These are phyloP conservation scores for Ustulina deusta DNA, from an alignment of 2,329 filamentous ascomycete genomes.

Conservation along the genomic window DNA sequence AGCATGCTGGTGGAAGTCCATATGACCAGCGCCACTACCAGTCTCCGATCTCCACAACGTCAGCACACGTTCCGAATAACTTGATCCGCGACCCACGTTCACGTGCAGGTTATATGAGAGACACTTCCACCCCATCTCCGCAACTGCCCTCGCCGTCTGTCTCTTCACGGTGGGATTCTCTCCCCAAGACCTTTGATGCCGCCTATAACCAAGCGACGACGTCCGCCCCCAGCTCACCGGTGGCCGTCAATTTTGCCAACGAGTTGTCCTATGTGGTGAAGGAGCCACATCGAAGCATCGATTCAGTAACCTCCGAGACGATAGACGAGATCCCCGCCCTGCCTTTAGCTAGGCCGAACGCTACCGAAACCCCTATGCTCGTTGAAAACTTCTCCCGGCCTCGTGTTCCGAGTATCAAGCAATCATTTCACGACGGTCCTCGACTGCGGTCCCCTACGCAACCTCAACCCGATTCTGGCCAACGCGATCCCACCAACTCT, in stretches of 20 bases:
- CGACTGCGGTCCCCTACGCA: slow-evolving; percentile 50
- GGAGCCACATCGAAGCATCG: slow-evolving; percentile 40
- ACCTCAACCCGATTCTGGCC: slow-evolving; percentile 43
- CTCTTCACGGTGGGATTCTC: slow-evolving; percentile 62
- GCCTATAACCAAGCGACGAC: slow-evolving; percentile 45
- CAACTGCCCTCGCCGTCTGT: slow-evolving; percentile 42
- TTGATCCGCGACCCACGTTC: slow-evolving; percentile 33
- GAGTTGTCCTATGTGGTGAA: slow-evolving; percentile 40
- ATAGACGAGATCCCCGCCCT: slow-evolving; percentile 46
- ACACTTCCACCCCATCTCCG: slow-evolving; percentile 35
- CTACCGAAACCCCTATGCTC: slow-evolving; percentile 52
- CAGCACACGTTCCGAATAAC: slow-evolving; percentile 36
- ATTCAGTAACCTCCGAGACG: slow-evolving; percentile 42
- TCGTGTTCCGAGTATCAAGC: slow-evolving; percentile 65
- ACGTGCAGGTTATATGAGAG: slow-evolving; percentile 22
- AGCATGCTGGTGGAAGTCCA: slow-evolving; percentile 25
- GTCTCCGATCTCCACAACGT: slow-evolving; percentile 33
- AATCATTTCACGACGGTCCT: slow-evolving; percentile 53
- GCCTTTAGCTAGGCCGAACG: slow-evolving; percentile 46
- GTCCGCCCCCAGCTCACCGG: slow-evolving; percentile 44
- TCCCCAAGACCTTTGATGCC: slow-evolving; percentile 46
- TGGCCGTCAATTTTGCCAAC: slow-evolving; percentile 38
- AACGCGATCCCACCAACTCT: slow-evolving; percentile 40
- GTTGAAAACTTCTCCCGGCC: slow-evolving; percentile 72
- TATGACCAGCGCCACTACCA: slow-evolving; percentile 36